phyloP scores from a whole-genome alignment of 2,329 filamentous ascomycete species.

The Rachicladosporium sp. region DNA sequence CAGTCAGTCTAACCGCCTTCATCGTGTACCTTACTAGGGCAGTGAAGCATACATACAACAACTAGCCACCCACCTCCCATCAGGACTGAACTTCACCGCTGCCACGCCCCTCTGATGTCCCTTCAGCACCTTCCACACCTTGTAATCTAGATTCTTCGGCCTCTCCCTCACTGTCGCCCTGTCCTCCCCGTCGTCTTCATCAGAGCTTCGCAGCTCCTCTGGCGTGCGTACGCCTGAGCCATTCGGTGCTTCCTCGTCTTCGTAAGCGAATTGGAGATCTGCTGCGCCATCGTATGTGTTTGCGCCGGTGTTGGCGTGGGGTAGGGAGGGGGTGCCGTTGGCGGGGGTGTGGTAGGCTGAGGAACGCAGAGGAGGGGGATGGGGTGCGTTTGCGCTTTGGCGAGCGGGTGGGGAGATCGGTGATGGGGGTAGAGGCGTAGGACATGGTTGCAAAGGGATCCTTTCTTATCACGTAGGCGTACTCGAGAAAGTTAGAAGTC shows the following conservation, averaged over 20 bases:
- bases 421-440: slow-evolving; percentile 6
- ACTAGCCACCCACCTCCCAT: slow-evolving; percentile 80
- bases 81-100: slow-evolving; percentile 79
- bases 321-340: slow-evolving; percentile 1
- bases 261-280: slow-evolving; percentile 20
- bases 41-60: slow-evolving; percentile 39
- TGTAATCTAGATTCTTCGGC: slow-evolving; percentile 53
- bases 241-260: slow-evolving; percentile 16
- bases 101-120: slow-evolving; percentile 73
- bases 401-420: slow-evolving; percentile 11
- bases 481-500: too few species aligned
- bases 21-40: too few species aligned
- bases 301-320: neutral
- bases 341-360: slow-evolving; percentile 6
- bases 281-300: neutral
- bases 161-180: slow-evolving; percentile 24
- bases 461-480: neutral
- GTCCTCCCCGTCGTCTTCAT: slow-evolving; percentile 9
- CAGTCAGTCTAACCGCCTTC: slow-evolving; percentile 2
- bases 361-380: slow-evolving; percentile 4
- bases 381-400: slow-evolving; percentile 19
- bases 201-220: slow-evolving; percentile 10
- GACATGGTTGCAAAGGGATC: slow-evolving; percentile 3
- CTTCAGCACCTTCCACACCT: slow-evolving; percentile 54
- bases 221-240: slow-evolving; percentile 17